phyloP scores from a whole-genome alignment of 345 rosid species.

The Corymbia maculata region DNA sequence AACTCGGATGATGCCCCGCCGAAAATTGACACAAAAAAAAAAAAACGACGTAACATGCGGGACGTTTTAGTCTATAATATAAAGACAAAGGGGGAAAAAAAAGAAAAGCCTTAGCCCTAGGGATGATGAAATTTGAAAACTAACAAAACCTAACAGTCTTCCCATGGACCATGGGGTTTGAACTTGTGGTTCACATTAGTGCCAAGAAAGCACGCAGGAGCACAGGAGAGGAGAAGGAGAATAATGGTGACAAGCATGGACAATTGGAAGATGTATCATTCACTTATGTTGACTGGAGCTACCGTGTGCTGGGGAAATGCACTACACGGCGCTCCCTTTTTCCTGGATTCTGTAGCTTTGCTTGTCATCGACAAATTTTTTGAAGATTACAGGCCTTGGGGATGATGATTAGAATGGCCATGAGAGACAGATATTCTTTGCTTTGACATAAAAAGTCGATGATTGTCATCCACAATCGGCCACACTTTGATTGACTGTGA shows the following conservation, averaged over 20 bases:
- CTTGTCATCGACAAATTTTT: not conserved
- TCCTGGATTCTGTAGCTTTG: not conserved
- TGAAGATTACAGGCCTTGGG: not conserved
- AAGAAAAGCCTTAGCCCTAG: not conserved
- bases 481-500: not conserved
- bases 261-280: not conserved
- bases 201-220: not conserved
- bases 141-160: not conserved
- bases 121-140: not conserved
- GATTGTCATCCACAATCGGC: not conserved
- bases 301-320: not conserved
- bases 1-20: not conserved
- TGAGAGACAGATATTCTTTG: not conserved
- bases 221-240: too few relatives aligned
- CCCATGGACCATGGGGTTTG: not conserved
- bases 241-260: too few relatives aligned
- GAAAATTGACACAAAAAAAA: not conserved
- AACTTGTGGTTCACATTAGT: not conserved
- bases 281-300: not conserved
- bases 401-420: not conserved
- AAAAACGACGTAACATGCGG: not conserved
- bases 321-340: not conserved
- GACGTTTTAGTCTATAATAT: not conserved
- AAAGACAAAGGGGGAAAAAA: not conserved
- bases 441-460: not conserved